These are phyloP conservation scores for Uronychia binucleata DNA, from an alignment of 73 alveolate species.

Conservation along the genomic window DNA sequence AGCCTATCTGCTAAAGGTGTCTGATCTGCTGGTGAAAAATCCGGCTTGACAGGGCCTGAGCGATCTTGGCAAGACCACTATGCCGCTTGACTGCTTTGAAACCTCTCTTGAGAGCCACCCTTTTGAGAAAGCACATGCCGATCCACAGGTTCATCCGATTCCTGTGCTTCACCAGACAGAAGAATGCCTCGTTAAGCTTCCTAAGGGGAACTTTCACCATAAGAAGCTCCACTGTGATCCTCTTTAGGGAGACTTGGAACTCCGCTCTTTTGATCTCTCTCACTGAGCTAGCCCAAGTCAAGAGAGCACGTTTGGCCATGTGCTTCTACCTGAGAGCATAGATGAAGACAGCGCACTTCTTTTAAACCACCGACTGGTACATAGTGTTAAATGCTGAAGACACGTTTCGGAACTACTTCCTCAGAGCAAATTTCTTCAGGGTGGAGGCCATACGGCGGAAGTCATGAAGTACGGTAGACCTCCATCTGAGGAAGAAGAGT, in stretches of 20 bases:
- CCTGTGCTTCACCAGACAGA: background rate
- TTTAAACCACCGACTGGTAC: background rate
- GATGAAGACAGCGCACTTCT: background rate
- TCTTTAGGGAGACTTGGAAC: background rate
- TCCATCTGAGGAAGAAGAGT: too few relatives aligned
- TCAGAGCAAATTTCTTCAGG: background rate
- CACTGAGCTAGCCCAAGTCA: background rate
- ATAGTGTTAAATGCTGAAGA: background rate
- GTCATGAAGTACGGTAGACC: too few relatives aligned
- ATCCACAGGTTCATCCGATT: background rate
- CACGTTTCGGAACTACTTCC: background rate
- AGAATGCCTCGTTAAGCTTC: background rate
- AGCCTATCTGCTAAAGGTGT: too few relatives aligned
- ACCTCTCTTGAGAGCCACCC: background rate
- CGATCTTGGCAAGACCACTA: background rate
- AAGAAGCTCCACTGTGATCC: background rate
- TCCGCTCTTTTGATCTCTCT: background rate
- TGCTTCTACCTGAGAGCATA: background rate
- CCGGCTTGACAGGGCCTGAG: too few relatives aligned
- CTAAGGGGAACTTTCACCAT: background rate
- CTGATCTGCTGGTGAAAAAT: too few relatives aligned
- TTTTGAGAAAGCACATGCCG: too few relatives aligned
- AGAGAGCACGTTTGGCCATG: background rate
- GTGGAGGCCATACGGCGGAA: background rate
- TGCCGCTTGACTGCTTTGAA: background rate